phyloP scores from a whole-genome alignment of 2,329 filamentous ascomycete genomes.

The Epichloe uncinata region DNA sequence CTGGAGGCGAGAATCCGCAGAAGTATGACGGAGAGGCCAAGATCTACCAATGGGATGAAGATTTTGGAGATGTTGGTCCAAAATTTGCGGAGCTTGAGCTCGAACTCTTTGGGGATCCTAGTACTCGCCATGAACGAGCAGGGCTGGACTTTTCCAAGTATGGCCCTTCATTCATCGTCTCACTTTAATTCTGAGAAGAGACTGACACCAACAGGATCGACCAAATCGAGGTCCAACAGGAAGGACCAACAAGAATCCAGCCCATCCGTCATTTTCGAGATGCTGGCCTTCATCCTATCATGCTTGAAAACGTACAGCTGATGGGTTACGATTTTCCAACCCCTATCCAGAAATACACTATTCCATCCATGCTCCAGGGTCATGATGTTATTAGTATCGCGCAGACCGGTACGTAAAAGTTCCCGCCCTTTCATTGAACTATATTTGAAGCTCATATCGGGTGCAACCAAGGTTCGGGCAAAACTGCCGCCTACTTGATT shows the following conservation, averaged over 20 bases:
- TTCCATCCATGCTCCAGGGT: slow-evolving; percentile 65
- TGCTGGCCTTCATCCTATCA: slow-evolving; percentile 72
- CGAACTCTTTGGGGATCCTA: slow-evolving; percentile 55
- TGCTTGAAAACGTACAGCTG: slow-evolving; percentile 64
- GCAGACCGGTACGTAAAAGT: slow-evolving; percentile 62
- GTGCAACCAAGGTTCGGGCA: slow-evolving; percentile 62
- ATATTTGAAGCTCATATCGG: neutral
- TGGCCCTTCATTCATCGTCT: slow-evolving; percentile 15
- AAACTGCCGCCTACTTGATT: slow-evolving; percentile 85
- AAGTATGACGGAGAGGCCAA: slow-evolving; percentile 42
- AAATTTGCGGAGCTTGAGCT: slow-evolving; percentile 55
- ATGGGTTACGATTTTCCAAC: slow-evolving; percentile 63
- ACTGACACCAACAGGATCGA: slow-evolving; percentile 29
- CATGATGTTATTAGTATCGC: slow-evolving; percentile 80
- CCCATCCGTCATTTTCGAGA: slow-evolving; percentile 50
- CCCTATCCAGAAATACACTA: slow-evolving; percentile 73
- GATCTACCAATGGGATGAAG: slow-evolving; percentile 74
- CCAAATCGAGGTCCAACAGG: slow-evolving; percentile 41
- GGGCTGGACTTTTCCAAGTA: slow-evolving; percentile 54
- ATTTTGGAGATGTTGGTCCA: slow-evolving; percentile 76
- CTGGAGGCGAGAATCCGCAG: slow-evolving; percentile 7
- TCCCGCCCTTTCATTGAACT: neutral
- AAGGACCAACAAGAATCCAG: slow-evolving; percentile 37
- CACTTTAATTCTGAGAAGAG: neutral
- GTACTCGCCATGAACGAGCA: slow-evolving; percentile 30